A percentile compares a stretch with the other conserved stretches of the same genome.
Conservation (phyloP, 2,329 filamentous ascomycete genomes). For the Teratosphaeria zuluensis region DNA sequence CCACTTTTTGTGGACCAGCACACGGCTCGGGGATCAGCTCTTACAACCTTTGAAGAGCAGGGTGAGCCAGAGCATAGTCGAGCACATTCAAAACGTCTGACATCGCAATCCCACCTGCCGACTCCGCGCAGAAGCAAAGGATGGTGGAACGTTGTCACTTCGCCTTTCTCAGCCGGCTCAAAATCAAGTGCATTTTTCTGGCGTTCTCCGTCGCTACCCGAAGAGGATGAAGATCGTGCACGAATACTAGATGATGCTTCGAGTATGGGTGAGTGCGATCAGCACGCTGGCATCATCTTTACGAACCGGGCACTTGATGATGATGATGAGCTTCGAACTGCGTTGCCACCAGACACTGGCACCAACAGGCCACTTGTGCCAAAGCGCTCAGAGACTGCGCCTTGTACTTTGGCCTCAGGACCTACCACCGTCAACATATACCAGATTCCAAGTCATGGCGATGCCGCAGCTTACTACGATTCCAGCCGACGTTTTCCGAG, state of each 20-base stretch:
- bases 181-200: conserved; percentile 14
- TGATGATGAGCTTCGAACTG: conserved; percentile 16
- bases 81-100: conserved; percentile 1
- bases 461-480: conserved; percentile 25
- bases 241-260: conserved; percentile 16
- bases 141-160: conserved; percentile 71
- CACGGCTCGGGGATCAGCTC: not conserved
- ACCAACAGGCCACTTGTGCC: not conserved
- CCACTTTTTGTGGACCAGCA: conserved; percentile 26
- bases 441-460: conserved; percentile 22
- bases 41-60: conserved; percentile 35
- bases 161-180: conserved; percentile 46
- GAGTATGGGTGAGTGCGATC: conserved; percentile 12
- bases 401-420: conserved; percentile 8
- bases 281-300: conserved; percentile 14
- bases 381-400: conserved; percentile 21
- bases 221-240: conserved; percentile 8
- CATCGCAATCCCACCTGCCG: conserved; percentile 34
- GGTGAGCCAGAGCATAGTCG: conserved; percentile 24
- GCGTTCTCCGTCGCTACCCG: conserved; percentile 13
- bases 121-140: conserved; percentile 53
- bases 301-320: conserved; percentile 10
- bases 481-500: conserved; percentile 13
- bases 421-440: conserved; percentile 23
- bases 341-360: conserved; percentile 6